Evolutionary conservation across 441 rosid genomes (phyloP).

Genomic region (Capsella rubella): DNA sequence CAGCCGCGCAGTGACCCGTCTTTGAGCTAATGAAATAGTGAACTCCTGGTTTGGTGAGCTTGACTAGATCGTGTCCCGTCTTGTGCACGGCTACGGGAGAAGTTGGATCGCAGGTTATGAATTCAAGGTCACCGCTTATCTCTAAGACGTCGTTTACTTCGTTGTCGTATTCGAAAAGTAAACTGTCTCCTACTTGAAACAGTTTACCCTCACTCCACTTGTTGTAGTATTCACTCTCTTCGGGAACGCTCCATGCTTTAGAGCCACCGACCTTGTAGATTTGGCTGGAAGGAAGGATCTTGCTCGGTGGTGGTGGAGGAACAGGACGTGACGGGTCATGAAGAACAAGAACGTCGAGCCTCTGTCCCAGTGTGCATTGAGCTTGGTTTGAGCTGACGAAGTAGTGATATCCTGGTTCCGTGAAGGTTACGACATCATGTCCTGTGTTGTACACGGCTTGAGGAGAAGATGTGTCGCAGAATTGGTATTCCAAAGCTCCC

Average conservation of each 20-base stretch:
- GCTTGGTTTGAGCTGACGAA: neutral
- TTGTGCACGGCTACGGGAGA: neutral
- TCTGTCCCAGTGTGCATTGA: neutral
- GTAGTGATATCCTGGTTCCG: neutral
- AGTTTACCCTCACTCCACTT: neutral
- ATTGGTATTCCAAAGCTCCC: neutral
- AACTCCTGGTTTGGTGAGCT: slow-evolving; percentile 10
- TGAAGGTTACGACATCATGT: neutral
- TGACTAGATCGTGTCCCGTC: neutral
- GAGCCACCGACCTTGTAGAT: neutral
- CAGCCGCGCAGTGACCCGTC: neutral
- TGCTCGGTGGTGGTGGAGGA: slow-evolving; percentile 1
- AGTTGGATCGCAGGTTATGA: neutral
- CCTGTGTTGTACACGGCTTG: slow-evolving; percentile 18
- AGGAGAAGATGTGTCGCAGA: neutral
- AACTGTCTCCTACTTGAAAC: neutral
- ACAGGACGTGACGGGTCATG: neutral
- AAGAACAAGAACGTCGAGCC: neutral
- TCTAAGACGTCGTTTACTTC: neutral
- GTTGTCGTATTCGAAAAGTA: neutral
- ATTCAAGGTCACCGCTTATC: neutral
- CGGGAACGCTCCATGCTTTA: slow-evolving; percentile 2
- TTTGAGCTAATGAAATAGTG: slow-evolving; percentile 27
- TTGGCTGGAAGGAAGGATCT: neutral
- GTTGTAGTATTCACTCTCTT: neutral